These are phyloP conservation scores for Termitomyces sp. DNA, from an alignment of 768 basidiomycete species.

Conservation along the genomic window DNA sequence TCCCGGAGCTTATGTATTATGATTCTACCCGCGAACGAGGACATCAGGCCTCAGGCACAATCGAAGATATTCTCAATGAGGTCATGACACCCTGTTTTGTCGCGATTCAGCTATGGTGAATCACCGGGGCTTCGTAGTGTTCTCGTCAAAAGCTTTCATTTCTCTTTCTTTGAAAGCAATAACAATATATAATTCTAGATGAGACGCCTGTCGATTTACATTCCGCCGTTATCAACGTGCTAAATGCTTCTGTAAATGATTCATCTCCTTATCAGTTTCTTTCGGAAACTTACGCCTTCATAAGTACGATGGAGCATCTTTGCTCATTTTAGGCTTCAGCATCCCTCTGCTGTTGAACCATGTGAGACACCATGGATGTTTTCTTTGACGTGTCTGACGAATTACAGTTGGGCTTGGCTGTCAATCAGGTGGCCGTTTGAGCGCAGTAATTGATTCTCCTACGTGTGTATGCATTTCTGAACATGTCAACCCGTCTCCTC, in stretches of 20 bases:
- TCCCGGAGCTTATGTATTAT: neutral
- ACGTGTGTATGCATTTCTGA: neutral
- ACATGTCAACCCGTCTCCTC: neutral
- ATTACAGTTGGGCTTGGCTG: neutral
- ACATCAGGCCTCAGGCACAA: neutral
- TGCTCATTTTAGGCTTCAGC: neutral
- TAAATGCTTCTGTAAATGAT: neutral
- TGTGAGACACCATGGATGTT: conserved; percentile 1
- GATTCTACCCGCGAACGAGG: conserved; percentile 2
- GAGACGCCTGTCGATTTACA: neutral
- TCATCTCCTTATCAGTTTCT: neutral
- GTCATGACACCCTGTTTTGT: neutral
- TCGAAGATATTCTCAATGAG: conserved; percentile 1
- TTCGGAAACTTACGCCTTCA: conserved; percentile 2
- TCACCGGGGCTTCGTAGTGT: neutral
- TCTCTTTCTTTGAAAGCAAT: neutral
- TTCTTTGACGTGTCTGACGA: neutral
- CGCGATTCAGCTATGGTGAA: neutral
- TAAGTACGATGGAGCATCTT: conserved; percentile 1
- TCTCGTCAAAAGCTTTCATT: neutral
- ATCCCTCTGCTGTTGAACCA: neutral
- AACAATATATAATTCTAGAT: neutral
- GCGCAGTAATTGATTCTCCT: neutral
- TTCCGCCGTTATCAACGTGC: neutral
- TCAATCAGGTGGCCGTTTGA: neutral